phyloP scores from a whole-genome alignment of 768 basidiomycete species.

The Galerina marginata region DNA sequence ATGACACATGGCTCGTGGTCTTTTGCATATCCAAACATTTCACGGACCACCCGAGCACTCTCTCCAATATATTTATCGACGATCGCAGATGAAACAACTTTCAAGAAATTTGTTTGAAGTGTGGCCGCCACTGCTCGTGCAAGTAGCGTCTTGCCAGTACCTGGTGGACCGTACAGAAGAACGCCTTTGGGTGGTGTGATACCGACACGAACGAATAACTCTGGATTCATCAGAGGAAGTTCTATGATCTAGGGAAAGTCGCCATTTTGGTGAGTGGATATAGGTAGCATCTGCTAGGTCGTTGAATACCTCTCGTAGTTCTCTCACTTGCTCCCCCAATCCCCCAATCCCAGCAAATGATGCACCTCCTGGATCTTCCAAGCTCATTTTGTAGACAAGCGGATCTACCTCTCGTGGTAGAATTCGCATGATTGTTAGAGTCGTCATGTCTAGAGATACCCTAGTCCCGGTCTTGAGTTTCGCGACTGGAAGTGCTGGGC shows the following conservation, averaged over 20 bases:
- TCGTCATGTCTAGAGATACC: conserved; percentile 99
- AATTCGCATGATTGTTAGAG: conserved; percentile 98
- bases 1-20: conserved; percentile 99
- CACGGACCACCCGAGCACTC: conserved; percentile 92
- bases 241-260: conserved; percentile 79
- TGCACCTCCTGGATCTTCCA: conserved; percentile 95
- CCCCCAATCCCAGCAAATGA: conserved; percentile 98
- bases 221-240: conserved; percentile 91
- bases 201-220: conserved; percentile 93
- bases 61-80: conserved; percentile 99
- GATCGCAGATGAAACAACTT: conserved; percentile 98
- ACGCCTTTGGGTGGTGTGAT: conserved; percentile 98
- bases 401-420: conserved; percentile 98
- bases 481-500: conserved; percentile 87
- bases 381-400: conserved; percentile 98
- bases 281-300: not conserved
- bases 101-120: conserved; percentile 94
- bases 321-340: conserved; percentile 93
- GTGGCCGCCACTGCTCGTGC: conserved; percentile 97
- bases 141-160: conserved; percentile 94
- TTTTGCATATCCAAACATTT: conserved; percentile 98
- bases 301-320: conserved; percentile 85
- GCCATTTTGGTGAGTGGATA: conserved; percentile 1
- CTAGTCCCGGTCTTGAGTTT: conserved; percentile 95
- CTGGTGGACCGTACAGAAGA: conserved; percentile 93